A percentile compares a stretch with the other conserved stretches of the same genome.
These are phyloP conservation scores for Ustilago bromivora DNA, from an alignment of 1,284 basidiomycete species.

Conservation along the genomic window DNA sequence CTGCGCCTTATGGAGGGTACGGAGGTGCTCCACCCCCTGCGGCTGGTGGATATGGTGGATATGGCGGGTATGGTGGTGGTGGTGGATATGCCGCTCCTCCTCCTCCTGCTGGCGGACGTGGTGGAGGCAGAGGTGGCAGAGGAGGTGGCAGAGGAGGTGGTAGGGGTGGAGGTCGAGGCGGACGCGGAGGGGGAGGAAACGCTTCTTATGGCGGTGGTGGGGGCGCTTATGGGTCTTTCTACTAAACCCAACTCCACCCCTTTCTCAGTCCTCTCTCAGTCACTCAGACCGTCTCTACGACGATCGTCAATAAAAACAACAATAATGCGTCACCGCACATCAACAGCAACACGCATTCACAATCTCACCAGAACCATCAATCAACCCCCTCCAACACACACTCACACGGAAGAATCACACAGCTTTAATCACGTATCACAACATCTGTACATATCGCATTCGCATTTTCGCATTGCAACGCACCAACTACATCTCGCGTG, in stretches of 20 bases:
- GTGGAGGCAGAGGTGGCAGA: conserved; percentile 20
- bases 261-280: background rate
- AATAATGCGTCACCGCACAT: too few relatives aligned
- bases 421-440: too few relatives aligned
- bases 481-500: too few relatives aligned
- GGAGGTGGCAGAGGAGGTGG: conserved; percentile 20
- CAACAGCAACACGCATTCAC: too few relatives aligned
- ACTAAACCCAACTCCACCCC: conserved; percentile 34
- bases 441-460: too few relatives aligned
- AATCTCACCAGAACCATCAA: too few relatives aligned
- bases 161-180: conserved; percentile 14
- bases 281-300: too few relatives aligned
- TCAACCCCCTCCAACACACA: too few relatives aligned
- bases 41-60: conserved; percentile 13
- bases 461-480: too few relatives aligned
- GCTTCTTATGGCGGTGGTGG: conserved; percentile 30
- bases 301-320: too few relatives aligned
- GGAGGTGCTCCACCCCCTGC: conserved; percentile 8
- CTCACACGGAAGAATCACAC: too few relatives aligned
- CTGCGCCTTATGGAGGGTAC: conserved; percentile 35
- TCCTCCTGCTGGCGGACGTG: background rate
- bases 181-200: conserved; percentile 12
- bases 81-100: conserved; percentile 31
- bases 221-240: conserved; percentile 44
- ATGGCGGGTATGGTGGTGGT: conserved; percentile 27